phyloP scores from a whole-genome alignment of 345 rosid genomes.

The Corymbia maculata region DNA sequence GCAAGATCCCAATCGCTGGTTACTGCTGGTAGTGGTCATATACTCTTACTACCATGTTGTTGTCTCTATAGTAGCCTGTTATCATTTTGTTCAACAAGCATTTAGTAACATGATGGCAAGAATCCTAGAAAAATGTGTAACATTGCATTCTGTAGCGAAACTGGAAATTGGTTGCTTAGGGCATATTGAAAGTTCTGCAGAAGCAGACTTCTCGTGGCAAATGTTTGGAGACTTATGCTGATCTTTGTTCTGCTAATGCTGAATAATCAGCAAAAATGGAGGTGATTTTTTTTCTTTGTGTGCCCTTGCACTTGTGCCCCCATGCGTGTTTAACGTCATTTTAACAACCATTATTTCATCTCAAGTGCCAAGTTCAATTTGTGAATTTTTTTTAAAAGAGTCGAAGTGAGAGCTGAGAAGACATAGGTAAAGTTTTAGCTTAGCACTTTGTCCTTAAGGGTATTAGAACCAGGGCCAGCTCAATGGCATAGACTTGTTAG shows the following conservation, averaged over 20 bases:
- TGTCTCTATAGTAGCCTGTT: background rate
- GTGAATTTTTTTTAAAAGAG: too few relatives aligned
- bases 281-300: background rate
- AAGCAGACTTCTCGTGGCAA: background rate
- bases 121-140: background rate
- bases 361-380: background rate
- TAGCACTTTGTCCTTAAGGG: background rate
- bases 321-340: background rate
- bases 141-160: background rate
- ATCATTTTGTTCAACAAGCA: background rate
- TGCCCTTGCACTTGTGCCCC: background rate
- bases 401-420: background rate
- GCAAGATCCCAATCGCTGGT: slow-evolving; percentile 99
- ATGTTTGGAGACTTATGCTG: background rate
- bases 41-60: background rate
- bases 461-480: background rate
- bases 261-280: background rate
- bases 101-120: background rate
- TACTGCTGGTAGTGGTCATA: slow-evolving; percentile 56
- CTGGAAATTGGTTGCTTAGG: background rate
- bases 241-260: background rate
- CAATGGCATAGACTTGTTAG: background rate
- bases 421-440: background rate
- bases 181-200: background rate
- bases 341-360: background rate